Conservation (phyloP, 2,329 filamentous ascomycete genomes). For the Curvularia verruculosa region DNA sequence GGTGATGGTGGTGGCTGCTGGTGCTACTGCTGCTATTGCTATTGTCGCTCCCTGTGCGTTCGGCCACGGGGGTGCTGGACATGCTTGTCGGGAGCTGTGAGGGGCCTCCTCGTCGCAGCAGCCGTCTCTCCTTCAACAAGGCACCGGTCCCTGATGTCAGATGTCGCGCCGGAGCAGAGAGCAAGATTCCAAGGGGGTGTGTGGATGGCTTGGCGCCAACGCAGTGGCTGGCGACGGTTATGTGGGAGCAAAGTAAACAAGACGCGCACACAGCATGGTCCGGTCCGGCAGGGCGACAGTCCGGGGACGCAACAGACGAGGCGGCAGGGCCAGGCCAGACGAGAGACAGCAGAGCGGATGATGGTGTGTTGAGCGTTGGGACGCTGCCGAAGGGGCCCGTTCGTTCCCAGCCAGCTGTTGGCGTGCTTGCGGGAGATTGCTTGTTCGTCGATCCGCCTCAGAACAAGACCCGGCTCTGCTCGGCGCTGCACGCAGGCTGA, state of each 20-base stretch:
- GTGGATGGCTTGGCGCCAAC: conserved; percentile 27
- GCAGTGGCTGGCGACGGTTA: conserved; percentile 27
- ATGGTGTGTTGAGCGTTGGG: conserved; percentile 5
- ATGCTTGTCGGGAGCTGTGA: conserved; percentile 30
- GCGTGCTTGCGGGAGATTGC: conserved; percentile 17
- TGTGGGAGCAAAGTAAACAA: conserved; percentile 35
- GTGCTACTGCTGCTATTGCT: too few species aligned
- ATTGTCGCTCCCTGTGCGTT: conserved; percentile 36
- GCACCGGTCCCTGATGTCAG: conserved; percentile 12
- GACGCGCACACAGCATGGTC: conserved; percentile 35
- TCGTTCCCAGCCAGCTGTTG: conserved; percentile 5
- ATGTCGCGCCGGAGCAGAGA: conserved; percentile 20
- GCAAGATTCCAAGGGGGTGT: conserved; percentile 15
- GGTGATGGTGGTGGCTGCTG: too few species aligned
- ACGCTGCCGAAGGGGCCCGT: conserved; percentile 2
- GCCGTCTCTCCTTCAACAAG: conserved; percentile 16
- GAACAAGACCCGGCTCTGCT: background rate
- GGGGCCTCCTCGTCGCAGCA: conserved; percentile 31
- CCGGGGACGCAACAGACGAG: conserved; percentile 7
- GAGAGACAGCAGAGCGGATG: background rate
- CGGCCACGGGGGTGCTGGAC: conserved; percentile 39
- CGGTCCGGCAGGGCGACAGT: conserved; percentile 9
- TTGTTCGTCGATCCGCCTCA: conserved; percentile 10
- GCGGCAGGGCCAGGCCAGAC: background rate
- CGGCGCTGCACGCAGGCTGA: background rate